Evolutionary conservation across 192 early-diverging fungal species (phyloP).

Genomic region (Jimgerdemannia lactiflua): DNA sequence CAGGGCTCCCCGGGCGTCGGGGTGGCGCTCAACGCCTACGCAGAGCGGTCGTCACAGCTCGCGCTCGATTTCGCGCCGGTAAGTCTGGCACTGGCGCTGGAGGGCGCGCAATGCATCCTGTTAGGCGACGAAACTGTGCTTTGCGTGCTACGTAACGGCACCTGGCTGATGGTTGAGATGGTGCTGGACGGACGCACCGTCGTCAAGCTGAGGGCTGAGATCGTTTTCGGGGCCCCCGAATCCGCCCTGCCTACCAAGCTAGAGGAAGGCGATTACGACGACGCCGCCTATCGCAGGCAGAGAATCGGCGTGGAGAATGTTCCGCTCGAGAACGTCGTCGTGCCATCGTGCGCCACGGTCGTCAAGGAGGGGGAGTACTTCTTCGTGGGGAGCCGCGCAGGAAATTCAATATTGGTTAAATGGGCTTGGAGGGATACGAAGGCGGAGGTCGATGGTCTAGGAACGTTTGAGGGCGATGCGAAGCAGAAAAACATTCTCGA

Average conservation of each 20-base stretch:
- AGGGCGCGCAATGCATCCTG: constrained; percentile 60
- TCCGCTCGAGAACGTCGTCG: constrained; percentile 21
- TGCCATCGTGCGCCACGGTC: constrained; percentile 48
- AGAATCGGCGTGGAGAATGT: not conserved
- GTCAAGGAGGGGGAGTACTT: constrained; percentile 55
- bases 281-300: not conserved
- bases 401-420: constrained; percentile 70
- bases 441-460: not conserved
- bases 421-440: constrained; percentile 30
- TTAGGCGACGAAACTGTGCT: constrained; percentile 71
- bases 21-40: constrained; percentile 72
- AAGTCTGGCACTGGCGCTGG: constrained; percentile 67
- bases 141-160: constrained; percentile 69
- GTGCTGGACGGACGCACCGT: constrained; percentile 78
- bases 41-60: constrained; percentile 41
- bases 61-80: constrained; percentile 43
- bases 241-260: constrained; percentile 8
- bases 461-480: not conserved
- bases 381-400: constrained; percentile 67
- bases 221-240: not conserved
- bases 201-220: constrained; percentile 60
- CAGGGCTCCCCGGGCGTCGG: constrained; percentile 80
- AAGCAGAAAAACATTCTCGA: not conserved
- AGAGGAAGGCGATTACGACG: constrained; percentile 17
- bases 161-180: constrained; percentile 70